A percentile compares a stretch with the other conserved stretches of the same genome.
These are phyloP conservation scores for Aspergillus phoenicis DNA, from an alignment of 2,329 filamentous ascomycete genomes.

Conservation along the genomic window DNA sequence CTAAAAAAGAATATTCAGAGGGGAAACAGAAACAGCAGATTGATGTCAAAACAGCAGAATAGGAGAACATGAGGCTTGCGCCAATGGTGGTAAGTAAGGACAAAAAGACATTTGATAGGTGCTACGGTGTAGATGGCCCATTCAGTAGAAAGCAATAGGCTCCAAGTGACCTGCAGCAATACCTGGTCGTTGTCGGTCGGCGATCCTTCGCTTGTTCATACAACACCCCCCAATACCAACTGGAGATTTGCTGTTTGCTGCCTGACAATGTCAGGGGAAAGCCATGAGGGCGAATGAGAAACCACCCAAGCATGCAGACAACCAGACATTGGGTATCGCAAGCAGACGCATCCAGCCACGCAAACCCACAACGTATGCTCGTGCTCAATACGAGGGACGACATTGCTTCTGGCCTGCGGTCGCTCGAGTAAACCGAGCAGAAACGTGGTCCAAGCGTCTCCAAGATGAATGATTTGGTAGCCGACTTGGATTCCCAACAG, in stretches of 20 bases:
- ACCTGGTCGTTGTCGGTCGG: not conserved
- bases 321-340: not conserved
- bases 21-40: not conserved
- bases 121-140: not conserved
- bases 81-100: not conserved
- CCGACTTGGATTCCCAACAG: not conserved
- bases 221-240: not conserved
- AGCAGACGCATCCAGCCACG: not conserved
- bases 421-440: not conserved
- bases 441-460: not conserved
- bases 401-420: not conserved
- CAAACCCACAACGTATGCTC: not conserved
- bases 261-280: not conserved
- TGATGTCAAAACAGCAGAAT: too few species aligned
- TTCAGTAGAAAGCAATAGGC: not conserved
- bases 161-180: not conserved
- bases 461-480: not conserved
- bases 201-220: not conserved
- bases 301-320: not conserved
- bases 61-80: too few species aligned
- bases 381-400: not conserved
- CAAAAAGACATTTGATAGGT: not conserved
- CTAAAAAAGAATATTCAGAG: conserved; percentile 6
- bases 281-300: not conserved
- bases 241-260: not conserved